phyloP scores from a whole-genome alignment of 306 rosid genomes.

The Quercus robur region DNA sequence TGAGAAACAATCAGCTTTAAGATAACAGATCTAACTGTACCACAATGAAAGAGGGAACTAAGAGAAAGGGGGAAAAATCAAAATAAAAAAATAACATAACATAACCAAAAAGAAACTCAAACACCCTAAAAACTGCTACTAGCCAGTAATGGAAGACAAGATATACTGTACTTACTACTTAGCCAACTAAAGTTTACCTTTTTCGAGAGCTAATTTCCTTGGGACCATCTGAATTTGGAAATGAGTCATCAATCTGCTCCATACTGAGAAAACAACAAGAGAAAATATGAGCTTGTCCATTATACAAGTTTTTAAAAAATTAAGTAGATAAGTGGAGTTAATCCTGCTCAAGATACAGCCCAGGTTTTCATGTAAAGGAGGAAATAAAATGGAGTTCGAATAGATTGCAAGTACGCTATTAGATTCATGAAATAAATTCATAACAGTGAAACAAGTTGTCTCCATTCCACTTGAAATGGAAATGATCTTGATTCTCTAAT shows the following conservation, averaged over 20 bases:
- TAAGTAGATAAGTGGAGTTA: background rate
- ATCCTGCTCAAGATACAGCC: conserved; percentile 7
- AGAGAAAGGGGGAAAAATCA: background rate
- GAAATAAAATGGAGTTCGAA: background rate
- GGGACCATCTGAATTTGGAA: conserved; percentile 27
- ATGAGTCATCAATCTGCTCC: conserved; percentile 44
- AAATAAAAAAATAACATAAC: too few relatives aligned
- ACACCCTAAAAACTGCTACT: background rate
- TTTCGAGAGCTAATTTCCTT: conserved; percentile 61
- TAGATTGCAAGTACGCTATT: background rate
- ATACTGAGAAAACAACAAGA: conserved; percentile 36
- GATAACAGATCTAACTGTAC: background rate
- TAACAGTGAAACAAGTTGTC: too few relatives aligned
- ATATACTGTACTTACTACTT: background rate
- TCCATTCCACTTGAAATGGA: too few relatives aligned
- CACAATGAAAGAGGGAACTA: background rate
- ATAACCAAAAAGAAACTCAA: background rate
- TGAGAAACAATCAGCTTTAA: background rate
- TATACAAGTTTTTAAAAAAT: background rate
- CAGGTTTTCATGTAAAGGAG: background rate
- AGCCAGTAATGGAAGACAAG: background rate
- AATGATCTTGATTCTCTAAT: too few relatives aligned
- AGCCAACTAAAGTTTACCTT: conserved; percentile 37
- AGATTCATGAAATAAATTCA: too few relatives aligned
- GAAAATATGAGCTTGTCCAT: background rate